These are phyloP conservation scores for Hanseniaspora sp. DNA, from an alignment of 1,139 yeast species.

Conservation along the genomic window DNA sequence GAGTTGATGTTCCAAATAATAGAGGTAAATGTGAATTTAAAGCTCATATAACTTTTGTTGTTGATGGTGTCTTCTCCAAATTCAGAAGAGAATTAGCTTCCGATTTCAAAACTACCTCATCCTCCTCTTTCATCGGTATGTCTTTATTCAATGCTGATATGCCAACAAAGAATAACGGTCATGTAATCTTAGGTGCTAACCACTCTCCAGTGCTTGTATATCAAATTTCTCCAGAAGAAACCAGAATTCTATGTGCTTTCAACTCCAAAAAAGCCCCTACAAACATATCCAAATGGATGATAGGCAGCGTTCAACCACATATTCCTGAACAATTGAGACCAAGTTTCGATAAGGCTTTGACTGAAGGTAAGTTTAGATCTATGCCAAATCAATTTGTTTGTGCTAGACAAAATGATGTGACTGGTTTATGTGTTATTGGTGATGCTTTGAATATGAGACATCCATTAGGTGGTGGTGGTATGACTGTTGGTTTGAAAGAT, in stretches of 20 bases:
- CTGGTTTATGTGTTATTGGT: constrained; percentile 79
- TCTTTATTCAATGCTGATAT: constrained; percentile 59
- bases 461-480: constrained; percentile 97
- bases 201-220: constrained; percentile 84
- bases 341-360: constrained; percentile 50
- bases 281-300: constrained; percentile 52
- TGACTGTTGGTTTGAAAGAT: constrained; percentile 94
- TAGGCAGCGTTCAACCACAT: constrained; percentile 49
- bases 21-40: constrained; percentile 34
- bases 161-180: constrained; percentile 72
- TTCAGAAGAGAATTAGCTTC: constrained; percentile 64
- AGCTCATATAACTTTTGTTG: constrained; percentile 60
- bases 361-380: constrained; percentile 48
- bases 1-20: constrained; percentile 32
- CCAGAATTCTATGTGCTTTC: constrained; percentile 83
- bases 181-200: constrained; percentile 65
- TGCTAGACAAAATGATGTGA: constrained; percentile 52
- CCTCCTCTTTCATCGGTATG: constrained; percentile 80
- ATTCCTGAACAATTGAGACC: constrained; percentile 58
- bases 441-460: constrained; percentile 97
- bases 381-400: constrained; percentile 94
- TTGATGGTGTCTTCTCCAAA: constrained; percentile 92
- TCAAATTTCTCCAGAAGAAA: constrained; percentile 71
- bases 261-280: constrained; percentile 66
- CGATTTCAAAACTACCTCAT: constrained; percentile 51